Base-by-base conservation (phyloP, 1,284 basidiomycete species). In the Ceratobasidium sp. region DNA sequence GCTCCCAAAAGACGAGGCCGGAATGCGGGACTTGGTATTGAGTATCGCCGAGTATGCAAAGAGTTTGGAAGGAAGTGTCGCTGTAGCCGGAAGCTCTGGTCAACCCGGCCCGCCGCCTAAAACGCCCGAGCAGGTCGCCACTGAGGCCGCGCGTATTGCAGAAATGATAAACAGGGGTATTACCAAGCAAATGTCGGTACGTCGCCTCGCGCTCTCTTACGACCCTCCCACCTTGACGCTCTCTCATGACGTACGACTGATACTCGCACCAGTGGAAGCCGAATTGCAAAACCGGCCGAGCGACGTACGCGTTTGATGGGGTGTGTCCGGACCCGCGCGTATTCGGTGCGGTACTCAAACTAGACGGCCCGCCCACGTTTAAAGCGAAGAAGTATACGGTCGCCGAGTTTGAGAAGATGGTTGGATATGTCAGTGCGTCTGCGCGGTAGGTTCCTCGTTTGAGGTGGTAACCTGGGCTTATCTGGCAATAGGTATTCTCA, bases 221-320 rank as follows among this genome's bases (percentile, higher is more conserved):
- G 1, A 48, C n/a, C 27, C 27, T 30, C 27, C 27, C 27, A 30
- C 27, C 27, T 30, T 30, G 27, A 30, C 27, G 27, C 27, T 30
- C n/a, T 55, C 23, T 27, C 23, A 55, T 44, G 1, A 48, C n/a
- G 12, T 14, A 30, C 27, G 6, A 59, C 14, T 69, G 46, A 78
- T 54, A n/a, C 35, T 38, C 35, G 41, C 41, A 74, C 35, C 67
- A 89, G 89, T 90, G 88, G 88, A 88, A 86, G 79, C 85, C 87
- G 2, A 86, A 87, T 1, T 90, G 88, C 83, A 90, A 89, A 81
- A 85, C 82, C 0, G 87, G 87, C 30, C 80, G 83, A 16, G 86
- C 90, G 12, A 89, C 87, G 78, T 91, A 86, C 86, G 80, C 82
- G 12, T 90, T 89, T 81, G 89, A 90, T 78, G 89, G 89, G 18